Percentiles rank a stretch among this genome's conserved stretches.
These are phyloP conservation scores for Trichophyton schoenleinii DNA, from an alignment of 2,329 filamentous ascomycete genomes.

Conservation along the genomic window DNA sequence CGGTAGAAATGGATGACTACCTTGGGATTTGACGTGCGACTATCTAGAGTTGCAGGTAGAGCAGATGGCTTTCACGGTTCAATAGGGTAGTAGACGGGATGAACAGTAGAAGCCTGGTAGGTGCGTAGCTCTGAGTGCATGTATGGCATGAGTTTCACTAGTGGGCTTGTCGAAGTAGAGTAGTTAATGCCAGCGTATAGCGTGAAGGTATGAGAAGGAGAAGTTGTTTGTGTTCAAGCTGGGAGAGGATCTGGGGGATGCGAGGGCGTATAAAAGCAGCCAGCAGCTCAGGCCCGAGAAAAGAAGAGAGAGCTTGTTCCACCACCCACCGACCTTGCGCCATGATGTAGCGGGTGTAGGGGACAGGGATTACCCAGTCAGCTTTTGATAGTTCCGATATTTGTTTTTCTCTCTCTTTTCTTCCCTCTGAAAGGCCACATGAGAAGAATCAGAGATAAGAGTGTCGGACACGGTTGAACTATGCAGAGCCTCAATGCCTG, in stretches of 20 bases:
- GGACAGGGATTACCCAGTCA: constrained; percentile 1
- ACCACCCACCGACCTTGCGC: constrained; percentile 2
- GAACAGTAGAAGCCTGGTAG: neutral
- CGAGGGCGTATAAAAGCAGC: neutral
- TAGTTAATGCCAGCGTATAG: neutral
- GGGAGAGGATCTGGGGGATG: constrained; percentile 1
- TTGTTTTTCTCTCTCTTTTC: neutral
- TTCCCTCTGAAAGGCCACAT: constrained; percentile 1
- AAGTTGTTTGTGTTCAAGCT: neutral
- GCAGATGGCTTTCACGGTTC: neutral
- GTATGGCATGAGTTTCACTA: neutral
- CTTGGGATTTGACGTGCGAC: neutral
- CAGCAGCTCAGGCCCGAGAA: constrained; percentile 1
- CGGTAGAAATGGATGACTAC: neutral
- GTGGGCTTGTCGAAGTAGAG: neutral
- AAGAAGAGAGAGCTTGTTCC: constrained; percentile 2
- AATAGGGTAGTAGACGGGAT: neutral
- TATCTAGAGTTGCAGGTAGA: neutral
- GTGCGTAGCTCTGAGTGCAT: neutral
- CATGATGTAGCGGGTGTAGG: constrained; percentile 4
- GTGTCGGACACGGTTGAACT: constrained; percentile 3
- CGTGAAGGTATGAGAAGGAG: neutral
- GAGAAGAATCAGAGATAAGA: constrained; percentile 4
- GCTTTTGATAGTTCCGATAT: neutral
- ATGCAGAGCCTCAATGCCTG: constrained; percentile 6